Percentiles rank a stretch among this genome's conserved stretches.
These are phyloP conservation scores for Sisymbrium irio DNA, from an alignment of 345 rosid genomes.

Conservation along the genomic window DNA sequence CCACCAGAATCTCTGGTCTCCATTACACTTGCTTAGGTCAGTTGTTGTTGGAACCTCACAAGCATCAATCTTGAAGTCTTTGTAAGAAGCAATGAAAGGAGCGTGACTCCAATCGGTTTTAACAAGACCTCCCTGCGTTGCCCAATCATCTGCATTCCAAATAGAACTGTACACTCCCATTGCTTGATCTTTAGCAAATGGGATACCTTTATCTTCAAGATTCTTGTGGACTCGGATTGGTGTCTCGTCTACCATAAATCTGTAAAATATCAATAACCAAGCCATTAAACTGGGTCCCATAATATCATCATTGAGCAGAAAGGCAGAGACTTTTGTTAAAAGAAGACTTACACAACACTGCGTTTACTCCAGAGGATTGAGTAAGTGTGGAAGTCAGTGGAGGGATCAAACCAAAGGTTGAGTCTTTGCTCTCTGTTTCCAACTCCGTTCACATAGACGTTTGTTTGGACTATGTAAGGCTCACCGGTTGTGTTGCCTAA, in stretches of 20 bases:
- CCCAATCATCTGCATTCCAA: constrained; percentile 99
- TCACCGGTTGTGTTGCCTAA: constrained; percentile 92
- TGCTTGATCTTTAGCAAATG: constrained; percentile 88
- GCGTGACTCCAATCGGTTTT: constrained; percentile 98
- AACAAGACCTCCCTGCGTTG: constrained; percentile 91
- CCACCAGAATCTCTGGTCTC: constrained; percentile 79
- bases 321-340: neutral
- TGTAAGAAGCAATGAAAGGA: constrained; percentile 87
- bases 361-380: constrained; percentile 80
- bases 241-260: constrained; percentile 87
- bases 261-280: constrained; percentile 20
- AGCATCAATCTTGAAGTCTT: constrained; percentile 68
- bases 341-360: constrained; percentile 73
- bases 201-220: constrained; percentile 82
- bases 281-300: neutral
- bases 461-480: constrained; percentile 88
- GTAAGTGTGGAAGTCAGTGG: constrained; percentile 84
- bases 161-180: constrained; percentile 99
- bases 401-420: constrained; percentile 95
- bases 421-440: constrained; percentile 96
- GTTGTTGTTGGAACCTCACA: constrained; percentile 62
- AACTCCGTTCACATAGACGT: constrained; percentile 81
- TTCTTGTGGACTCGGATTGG: constrained; percentile 78
- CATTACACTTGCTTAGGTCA: constrained; percentile 52
- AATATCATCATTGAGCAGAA: neutral